Percentiles rank a stretch among this genome's conserved stretches.
These are phyloP conservation scores for Pseudozyma thailandica DNA, from an alignment of 1,284 basidiomycete species.

Conservation along the genomic window DNA sequence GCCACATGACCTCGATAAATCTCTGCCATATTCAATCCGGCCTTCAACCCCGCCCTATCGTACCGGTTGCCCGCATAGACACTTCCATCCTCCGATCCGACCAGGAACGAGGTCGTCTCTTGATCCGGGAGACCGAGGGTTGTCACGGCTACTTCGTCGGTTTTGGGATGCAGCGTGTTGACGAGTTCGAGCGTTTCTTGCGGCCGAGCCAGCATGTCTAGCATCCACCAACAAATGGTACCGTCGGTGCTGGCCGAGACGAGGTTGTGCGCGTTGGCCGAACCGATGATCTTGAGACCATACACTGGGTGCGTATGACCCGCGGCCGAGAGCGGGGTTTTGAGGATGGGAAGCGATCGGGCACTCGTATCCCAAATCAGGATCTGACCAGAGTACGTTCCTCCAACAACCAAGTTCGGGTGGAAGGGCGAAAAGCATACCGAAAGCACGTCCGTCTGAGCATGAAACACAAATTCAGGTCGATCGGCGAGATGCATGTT, in stretches of 20 bases:
- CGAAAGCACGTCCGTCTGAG: slow-evolving; percentile 95
- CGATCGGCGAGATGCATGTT: slow-evolving; percentile 92
- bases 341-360: slow-evolving; percentile 86
- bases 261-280: slow-evolving; percentile 96
- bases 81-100: slow-evolving; percentile 96
- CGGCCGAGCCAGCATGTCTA: slow-evolving; percentile 97
- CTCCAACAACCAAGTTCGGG: slow-evolving; percentile 94
- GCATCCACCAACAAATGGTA: slow-evolving; percentile 94
- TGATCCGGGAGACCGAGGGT: slow-evolving; percentile 90
- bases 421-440: slow-evolving; percentile 97
- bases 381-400: slow-evolving; percentile 97
- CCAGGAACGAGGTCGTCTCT: slow-evolving; percentile 94
- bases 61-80: slow-evolving; percentile 95
- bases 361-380: slow-evolving; percentile 98
- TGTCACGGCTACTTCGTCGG: slow-evolving; percentile 93
- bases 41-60: slow-evolving; percentile 94
- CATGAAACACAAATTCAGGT: slow-evolving; percentile 97
- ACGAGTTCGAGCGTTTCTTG: slow-evolving; percentile 60
- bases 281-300: slow-evolving; percentile 95
- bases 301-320: slow-evolving; percentile 99
- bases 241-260: slow-evolving; percentile 96
- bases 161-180: slow-evolving; percentile 50
- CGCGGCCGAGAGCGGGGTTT: slow-evolving; percentile 86
- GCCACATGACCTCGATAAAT: slow-evolving; percentile 92
- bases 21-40: slow-evolving; percentile 85